phyloP scores from a whole-genome alignment of 2,329 filamentous ascomycete species.

The Sporothrix globosa region DNA sequence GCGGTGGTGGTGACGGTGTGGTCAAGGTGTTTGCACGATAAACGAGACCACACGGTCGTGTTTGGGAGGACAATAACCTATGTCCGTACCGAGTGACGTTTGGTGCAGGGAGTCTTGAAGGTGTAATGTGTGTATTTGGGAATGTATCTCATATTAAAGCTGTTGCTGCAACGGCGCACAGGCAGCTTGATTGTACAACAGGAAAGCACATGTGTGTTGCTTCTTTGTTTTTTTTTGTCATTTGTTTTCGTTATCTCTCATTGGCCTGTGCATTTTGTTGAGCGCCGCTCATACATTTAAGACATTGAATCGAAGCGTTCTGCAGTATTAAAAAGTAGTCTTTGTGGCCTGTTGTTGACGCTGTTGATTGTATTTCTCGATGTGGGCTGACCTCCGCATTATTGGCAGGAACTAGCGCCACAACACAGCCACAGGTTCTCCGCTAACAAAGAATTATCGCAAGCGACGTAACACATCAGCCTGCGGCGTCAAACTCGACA shows the following conservation, averaged over 20 bases:
- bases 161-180: constrained; percentile 11
- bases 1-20: constrained; percentile 89
- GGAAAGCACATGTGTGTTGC: constrained; percentile 22
- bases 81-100: neutral
- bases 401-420: neutral
- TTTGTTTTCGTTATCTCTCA: neutral
- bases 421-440: constrained; percentile 16
- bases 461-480: neutral
- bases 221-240: neutral
- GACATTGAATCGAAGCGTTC: constrained; percentile 11
- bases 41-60: constrained; percentile 13
- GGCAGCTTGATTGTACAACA: constrained; percentile 26
- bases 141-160: constrained; percentile 16
- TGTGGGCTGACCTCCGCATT: too few species aligned
- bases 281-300: neutral
- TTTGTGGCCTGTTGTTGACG: neutral
- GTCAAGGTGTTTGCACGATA: constrained; percentile 84
- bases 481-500: neutral
- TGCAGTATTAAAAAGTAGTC: too few species aligned
- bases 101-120: neutral
- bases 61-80: neutral
- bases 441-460: neutral
- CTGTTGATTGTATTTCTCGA: neutral
- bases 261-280: neutral
- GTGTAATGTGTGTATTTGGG: neutral